Conservation (phyloP, 805 yeast genomes). For the Deakozyma indianensis region DNA sequence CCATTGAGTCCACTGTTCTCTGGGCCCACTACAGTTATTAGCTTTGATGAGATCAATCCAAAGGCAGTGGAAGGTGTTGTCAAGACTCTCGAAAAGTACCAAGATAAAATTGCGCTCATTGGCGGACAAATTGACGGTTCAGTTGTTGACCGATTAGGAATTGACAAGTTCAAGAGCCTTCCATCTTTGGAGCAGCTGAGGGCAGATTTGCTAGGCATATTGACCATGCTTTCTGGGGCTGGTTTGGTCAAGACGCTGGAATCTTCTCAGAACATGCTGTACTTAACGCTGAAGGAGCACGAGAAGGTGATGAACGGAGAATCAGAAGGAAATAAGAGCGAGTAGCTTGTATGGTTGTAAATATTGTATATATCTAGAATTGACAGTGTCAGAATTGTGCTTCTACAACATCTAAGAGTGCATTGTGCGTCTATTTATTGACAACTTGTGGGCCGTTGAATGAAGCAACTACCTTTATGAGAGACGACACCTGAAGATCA, state of each 20-base stretch:
- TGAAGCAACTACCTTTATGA: too few relatives aligned
- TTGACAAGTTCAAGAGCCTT: conserved; percentile 55
- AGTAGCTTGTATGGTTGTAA: too few relatives aligned
- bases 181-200: conserved; percentile 61
- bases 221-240: conserved; percentile 78
- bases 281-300: conserved; percentile 61
- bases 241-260: conserved; percentile 75
- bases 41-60: conserved; percentile 63
- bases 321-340: too few relatives aligned
- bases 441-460: too few relatives aligned
- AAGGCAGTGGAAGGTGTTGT: conserved; percentile 43
- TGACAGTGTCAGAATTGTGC: too few relatives aligned
- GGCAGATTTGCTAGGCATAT: conserved; percentile 67
- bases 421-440: too few relatives aligned
- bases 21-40: conserved; percentile 79
- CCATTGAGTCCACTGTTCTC: conserved; percentile 55
- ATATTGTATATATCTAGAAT: too few relatives aligned
- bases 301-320: conserved; percentile 23
- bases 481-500: too few relatives aligned
- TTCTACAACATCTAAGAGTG: too few relatives aligned
- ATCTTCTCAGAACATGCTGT: conserved; percentile 49
- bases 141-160: conserved; percentile 34
- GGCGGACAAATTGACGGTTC: conserved; percentile 73
- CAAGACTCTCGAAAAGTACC: conserved; percentile 43
- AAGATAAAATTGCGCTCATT: conserved; percentile 62